Percentiles rank a stretch among this genome's conserved stretches.
Conservation (phyloP, 2,329 filamentous ascomycete species). For the Escovopsis sp. region DNA sequence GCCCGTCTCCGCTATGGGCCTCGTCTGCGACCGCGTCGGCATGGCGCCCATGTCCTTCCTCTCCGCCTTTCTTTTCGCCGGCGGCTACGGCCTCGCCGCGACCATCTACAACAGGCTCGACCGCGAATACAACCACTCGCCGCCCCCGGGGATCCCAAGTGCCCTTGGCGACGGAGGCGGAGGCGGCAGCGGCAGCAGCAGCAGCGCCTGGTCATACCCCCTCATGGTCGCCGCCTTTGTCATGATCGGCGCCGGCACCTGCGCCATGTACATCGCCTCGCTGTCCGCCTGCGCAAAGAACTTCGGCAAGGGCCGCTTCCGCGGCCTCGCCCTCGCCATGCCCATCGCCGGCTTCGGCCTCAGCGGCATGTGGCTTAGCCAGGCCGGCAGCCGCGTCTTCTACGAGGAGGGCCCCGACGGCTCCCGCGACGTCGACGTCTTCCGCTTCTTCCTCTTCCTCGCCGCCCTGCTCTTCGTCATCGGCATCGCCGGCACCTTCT, state of each 20-base stretch:
- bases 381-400: conserved; percentile 66
- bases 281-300: conserved; percentile 98
- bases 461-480: conserved; percentile 53
- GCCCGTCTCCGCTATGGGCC: conserved; percentile 79
- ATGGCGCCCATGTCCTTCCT: conserved; percentile 63
- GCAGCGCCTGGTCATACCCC: conserved; percentile 51
- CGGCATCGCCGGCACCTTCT: conserved; percentile 59
- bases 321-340: conserved; percentile 74
- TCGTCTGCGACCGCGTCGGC: conserved; percentile 78
- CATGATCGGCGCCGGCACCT: conserved; percentile 68
- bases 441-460: conserved; percentile 78
- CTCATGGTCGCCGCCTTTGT: conserved; percentile 80
- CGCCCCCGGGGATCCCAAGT: conserved; percentile 5
- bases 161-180: no score
- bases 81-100: conserved; percentile 73
- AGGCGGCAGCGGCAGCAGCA: conserved; percentile 21
- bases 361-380: conserved; percentile 91
- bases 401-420: conserved; percentile 55
- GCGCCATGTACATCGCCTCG: conserved; percentile 75
- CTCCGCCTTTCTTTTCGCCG: conserved; percentile 59
- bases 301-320: conserved; percentile 77
- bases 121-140: conserved; percentile 28
- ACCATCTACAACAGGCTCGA: conserved; percentile 48
- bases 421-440: conserved; percentile 53
- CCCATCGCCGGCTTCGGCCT: conserved; percentile 89